Evolutionary conservation across 2,329 filamentous ascomycete species (phyloP), one percentile per base, ranked within the genome.

Genomic region (Sporothrix dimorphospora): DNA sequence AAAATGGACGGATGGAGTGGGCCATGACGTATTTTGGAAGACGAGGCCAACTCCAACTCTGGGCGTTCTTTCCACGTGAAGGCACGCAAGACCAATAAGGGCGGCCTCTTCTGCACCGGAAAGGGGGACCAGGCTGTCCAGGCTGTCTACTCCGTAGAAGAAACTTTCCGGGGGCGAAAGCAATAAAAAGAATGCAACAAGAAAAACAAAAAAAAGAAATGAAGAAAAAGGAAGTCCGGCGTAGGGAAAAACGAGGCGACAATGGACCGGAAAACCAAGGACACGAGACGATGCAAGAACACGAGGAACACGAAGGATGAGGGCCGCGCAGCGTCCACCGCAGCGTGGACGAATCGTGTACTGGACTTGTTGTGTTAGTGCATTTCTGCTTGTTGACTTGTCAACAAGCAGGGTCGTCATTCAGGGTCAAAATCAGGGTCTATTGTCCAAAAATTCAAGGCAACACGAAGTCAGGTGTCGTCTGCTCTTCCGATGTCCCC

Each of bases 261-360:
- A 21, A 14, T n/a, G 19, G 11, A 19, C 16, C 34, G 7, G 12
- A 61, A 61, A 19, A 30, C 14, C 53, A 57, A 57, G 53, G 53
- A 57, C 53, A 55, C 51, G n/a, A 53, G 49, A 53, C 21, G 51
- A 27, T 55, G 51, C 21, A 27, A 55, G n/a, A 55, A 55, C 14
- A 55, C 55, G 55, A 59, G 55, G 55, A 59, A 59, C 24, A 38
- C 55, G 55, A 38, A 59, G 55, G 55, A 59, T 38, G n/a, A 24
- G 51, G 51, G 12, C 24, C 53, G 8, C 49, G 8, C 49, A 53
- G n/a, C 16, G 12, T 30, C 24, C 27, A 34, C 53, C 53, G 24
- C 6, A 16, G 30, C 53, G 53, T 57, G 24, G 51, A 57, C 53
- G 53, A 57, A 57, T 57, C 12, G 53, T 57, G 51, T 55, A 12